phyloP scores from a whole-genome alignment of 768 basidiomycete genomes.

The Omphalotus guepiniiformis region DNA sequence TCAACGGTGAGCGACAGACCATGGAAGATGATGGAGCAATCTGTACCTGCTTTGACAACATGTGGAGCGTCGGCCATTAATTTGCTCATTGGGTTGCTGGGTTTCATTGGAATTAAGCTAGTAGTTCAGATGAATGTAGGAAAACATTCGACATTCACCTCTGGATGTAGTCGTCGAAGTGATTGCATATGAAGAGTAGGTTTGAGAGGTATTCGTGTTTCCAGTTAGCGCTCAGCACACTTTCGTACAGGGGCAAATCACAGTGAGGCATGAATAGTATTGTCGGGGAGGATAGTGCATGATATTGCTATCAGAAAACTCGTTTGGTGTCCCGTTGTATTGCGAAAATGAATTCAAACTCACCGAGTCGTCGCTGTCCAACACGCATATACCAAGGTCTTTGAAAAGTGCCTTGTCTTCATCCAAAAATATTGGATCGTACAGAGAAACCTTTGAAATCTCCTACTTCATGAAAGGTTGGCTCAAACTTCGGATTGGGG shows the following conservation, averaged over 20 bases:
- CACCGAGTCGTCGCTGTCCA: background rate
- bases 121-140: background rate
- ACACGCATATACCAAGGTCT: conserved; percentile 1
- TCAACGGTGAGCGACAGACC: no score
- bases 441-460: background rate
- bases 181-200: conserved; percentile 2
- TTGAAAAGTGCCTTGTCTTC: conserved; percentile 1
- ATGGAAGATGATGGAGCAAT: background rate
- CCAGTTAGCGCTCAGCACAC: conserved; percentile 1
- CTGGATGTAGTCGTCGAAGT: conserved; percentile 6
- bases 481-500: background rate
- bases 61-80: background rate
- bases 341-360: background rate
- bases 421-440: conserved; percentile 5
- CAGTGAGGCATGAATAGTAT: conserved; percentile 7
- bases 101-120: background rate
- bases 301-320: background rate
- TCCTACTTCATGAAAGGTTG: background rate
- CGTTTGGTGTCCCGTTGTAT: background rate
- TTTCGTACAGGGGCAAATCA: conserved; percentile 1
- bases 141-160: background rate
- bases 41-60: background rate
- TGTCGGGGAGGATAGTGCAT: background rate
- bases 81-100: background rate
- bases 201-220: background rate